Conservation (phyloP, 371 early-diverging fungal species). For the Parasitella parasitica region DNA sequence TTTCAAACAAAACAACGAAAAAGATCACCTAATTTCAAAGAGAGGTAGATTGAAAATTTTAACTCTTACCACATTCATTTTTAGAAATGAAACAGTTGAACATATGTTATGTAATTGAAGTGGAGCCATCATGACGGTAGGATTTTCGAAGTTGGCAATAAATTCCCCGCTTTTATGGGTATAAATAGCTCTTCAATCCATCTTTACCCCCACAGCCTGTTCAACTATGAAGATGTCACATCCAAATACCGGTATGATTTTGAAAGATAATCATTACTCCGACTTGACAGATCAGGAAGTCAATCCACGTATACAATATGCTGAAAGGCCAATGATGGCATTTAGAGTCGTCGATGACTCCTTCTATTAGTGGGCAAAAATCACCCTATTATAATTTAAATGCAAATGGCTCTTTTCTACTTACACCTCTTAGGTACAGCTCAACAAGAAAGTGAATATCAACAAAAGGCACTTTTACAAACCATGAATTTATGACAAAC, state of each 20-base stretch:
- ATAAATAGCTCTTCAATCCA: too few species aligned
- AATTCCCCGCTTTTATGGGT: too few species aligned
- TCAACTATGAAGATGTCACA: not conserved
- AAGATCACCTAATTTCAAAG: too few species aligned
- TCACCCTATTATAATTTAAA: not conserved
- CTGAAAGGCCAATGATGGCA: not conserved
- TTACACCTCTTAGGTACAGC: not conserved
- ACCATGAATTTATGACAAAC: not conserved
- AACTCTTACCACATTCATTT: too few species aligned
- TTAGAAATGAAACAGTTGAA: too few species aligned
- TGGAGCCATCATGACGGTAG: too few species aligned
- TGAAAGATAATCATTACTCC: not conserved
- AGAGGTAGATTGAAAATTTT: too few species aligned
- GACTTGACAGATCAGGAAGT: slow-evolving; percentile 3
- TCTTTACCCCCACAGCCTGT: not conserved
- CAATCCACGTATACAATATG: not conserved
- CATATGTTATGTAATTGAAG: too few species aligned
- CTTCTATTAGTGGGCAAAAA: not conserved
- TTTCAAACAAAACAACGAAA: too few species aligned
- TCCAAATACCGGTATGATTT: not conserved
- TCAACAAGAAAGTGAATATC: not conserved
- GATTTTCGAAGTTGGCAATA: too few species aligned
- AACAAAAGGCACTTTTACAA: not conserved
- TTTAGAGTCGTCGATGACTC: not conserved
- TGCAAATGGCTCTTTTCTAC: not conserved